A percentile compares a stretch with the other conserved stretches of the same genome.
Conservation (phyloP, 495 filamentous ascomycete species). For the Chaetomium cochliodes region DNA sequence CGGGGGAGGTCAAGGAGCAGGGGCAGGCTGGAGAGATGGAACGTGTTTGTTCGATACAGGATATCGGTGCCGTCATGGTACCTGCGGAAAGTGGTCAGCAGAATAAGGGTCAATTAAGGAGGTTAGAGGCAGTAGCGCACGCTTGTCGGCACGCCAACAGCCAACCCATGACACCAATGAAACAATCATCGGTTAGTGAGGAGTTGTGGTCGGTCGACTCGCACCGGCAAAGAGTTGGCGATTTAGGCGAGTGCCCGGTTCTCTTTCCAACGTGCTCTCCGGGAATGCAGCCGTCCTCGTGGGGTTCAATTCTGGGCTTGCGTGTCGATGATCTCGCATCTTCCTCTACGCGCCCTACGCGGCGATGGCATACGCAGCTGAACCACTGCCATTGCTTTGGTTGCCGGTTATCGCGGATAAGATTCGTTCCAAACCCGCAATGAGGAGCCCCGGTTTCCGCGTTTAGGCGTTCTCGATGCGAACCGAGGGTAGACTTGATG, state of each 20-base stretch:
- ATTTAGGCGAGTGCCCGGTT: too few relatives aligned
- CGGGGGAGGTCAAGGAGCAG: constrained; percentile 15
- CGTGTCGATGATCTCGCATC: neutral
- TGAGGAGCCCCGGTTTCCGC: neutral
- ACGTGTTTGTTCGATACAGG: constrained; percentile 26
- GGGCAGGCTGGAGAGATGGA: constrained; percentile 23
- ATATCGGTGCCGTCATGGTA: constrained; percentile 28
- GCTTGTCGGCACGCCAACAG: constrained; percentile 27
- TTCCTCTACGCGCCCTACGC: neutral
- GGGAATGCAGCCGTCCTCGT: constrained; percentile 19
- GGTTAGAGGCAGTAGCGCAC: constrained; percentile 4
- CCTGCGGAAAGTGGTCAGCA: neutral
- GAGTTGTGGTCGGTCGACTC: neutral
- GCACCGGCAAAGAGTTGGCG: neutral
- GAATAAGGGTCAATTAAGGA: neutral
- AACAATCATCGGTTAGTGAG: neutral
- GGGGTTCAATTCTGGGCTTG: constrained; percentile 7
- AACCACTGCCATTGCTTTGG: constrained; percentile 27
- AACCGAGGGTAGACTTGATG: neutral
- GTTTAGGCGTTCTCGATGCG: neutral
- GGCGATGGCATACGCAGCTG: constrained; percentile 28
- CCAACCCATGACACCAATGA: constrained; percentile 29
- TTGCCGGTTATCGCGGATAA: constrained; percentile 10
- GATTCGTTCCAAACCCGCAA: neutral
- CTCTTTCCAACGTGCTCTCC: neutral